These are phyloP conservation scores for Adenanthera pavonina DNA, from an alignment of 306 rosid species.

Conservation along the genomic window DNA sequence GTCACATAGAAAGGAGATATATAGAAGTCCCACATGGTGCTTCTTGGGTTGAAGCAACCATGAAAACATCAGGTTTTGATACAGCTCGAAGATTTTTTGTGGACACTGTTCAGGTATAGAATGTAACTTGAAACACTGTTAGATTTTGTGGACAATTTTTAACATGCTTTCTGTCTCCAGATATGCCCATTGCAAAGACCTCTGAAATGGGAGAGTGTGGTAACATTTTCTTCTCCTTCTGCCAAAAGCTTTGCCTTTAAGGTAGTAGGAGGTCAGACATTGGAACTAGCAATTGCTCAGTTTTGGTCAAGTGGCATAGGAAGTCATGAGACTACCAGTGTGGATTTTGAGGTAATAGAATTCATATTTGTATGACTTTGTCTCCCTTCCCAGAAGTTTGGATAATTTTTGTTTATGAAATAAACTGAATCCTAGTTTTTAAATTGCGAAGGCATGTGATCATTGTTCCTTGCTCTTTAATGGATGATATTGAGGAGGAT, in stretches of 20 bases:
- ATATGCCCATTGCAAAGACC: constrained; percentile 86
- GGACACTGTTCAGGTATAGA: constrained; percentile 88
- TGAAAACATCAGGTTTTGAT: constrained; percentile 85
- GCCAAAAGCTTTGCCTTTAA: constrained; percentile 79
- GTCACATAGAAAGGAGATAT: constrained; percentile 90
- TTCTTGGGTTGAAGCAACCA: constrained; percentile 88
- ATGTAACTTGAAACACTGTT: constrained; percentile 29
- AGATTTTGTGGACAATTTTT: constrained; percentile 36
- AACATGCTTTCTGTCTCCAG: constrained; percentile 62
- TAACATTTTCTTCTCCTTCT: constrained; percentile 76
- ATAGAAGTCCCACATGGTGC: constrained; percentile 89
- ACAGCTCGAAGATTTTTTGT: constrained; percentile 80
- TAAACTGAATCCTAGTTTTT: constrained; percentile 13
- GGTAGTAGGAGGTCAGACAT: constrained; percentile 88
- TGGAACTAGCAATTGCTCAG: constrained; percentile 88
- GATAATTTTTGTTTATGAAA: constrained; percentile 22
- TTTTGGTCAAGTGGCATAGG: constrained; percentile 98
- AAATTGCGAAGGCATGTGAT: not conserved
- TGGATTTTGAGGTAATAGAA: constrained; percentile 85
- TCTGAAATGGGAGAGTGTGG: constrained; percentile 78
- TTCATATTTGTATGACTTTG: constrained; percentile 31
- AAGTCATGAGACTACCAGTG: constrained; percentile 74
- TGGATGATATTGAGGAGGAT: constrained; percentile 24
- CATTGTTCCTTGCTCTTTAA: constrained; percentile 29
- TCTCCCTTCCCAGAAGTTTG: constrained; percentile 13